These are phyloP conservation scores for Neonectria faginata DNA, from an alignment of 2,329 filamentous ascomycete genomes.

Conservation along the genomic window DNA sequence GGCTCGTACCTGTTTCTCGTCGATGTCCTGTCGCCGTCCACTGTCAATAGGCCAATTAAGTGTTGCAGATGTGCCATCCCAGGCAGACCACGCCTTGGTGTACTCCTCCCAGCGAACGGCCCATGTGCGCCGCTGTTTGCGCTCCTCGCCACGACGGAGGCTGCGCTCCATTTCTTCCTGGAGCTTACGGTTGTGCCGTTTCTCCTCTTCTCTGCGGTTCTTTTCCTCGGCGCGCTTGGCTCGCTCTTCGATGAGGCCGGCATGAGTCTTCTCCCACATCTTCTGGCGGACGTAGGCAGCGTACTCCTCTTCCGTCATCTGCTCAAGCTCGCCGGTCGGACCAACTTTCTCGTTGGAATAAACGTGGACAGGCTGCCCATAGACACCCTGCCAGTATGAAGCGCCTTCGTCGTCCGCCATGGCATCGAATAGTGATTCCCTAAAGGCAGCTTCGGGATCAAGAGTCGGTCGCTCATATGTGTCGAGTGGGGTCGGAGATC, in stretches of 20 bases:
- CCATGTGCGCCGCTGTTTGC: slow-evolving; percentile 67
- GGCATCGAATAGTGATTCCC: slow-evolving; percentile 94
- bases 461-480: slow-evolving; percentile 62
- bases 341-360: slow-evolving; percentile 68
- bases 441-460: slow-evolving; percentile 82
- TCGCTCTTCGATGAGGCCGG: slow-evolving; percentile 83
- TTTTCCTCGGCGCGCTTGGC: slow-evolving; percentile 68
- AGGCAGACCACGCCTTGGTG: slow-evolving; percentile 68
- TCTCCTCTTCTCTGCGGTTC: slow-evolving; percentile 63
- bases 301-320: slow-evolving; percentile 95
- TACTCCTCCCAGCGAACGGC: slow-evolving; percentile 75
- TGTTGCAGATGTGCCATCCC: slow-evolving; percentile 57
- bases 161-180: slow-evolving; percentile 76
- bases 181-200: slow-evolving; percentile 63
- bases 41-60: slow-evolving; percentile 80
- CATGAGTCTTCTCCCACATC: slow-evolving; percentile 97
- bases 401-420: slow-evolving; percentile 97
- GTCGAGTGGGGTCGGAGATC: slow-evolving; percentile 61
- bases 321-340: slow-evolving; percentile 72
- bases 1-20: slow-evolving; percentile 69
- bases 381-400: slow-evolving; percentile 95
- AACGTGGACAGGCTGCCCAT: slow-evolving; percentile 91
- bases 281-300: slow-evolving; percentile 82
- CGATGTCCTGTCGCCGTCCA: slow-evolving; percentile 66
- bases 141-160: slow-evolving; percentile 73